Evolutionary conservation across 2,329 filamentous ascomycete species (phyloP), one percentile per base, ranked within the genome.

Genomic region (Xylariaceae sp.): DNA sequence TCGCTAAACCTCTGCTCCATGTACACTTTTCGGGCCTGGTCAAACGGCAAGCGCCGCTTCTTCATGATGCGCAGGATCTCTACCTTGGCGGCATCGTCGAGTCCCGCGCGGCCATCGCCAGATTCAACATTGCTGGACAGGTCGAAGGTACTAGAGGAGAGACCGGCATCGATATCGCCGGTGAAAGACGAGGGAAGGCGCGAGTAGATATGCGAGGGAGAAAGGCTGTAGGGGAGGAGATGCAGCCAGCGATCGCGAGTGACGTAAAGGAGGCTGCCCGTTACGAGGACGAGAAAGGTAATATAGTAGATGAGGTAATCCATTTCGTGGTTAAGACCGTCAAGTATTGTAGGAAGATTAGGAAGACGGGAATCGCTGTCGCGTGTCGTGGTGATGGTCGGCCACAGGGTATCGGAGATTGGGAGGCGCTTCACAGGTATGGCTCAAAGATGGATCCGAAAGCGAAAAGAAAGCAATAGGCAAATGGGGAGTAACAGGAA

Each of bases 61-160:
- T 89, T 91, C 93, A 98, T 98, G 54, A 98, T 90, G 54, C 78
- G 78, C 56, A 89, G 77, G 32, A 98, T 82, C 64, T 95, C 88
- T 30, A 74, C 69, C 72, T 97, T 97, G 42, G 79, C 86, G 36
- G 70, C 72, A 51, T 85, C 81, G 61, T 97, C 90, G 15, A 98
- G 73, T 0, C 93, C 93, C 0, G 81, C 79, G 51, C 93, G 79
- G 22, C 74, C 73, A 62, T 98, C 93, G 38, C 86, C 87, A 11
- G 77, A 79, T 43, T 83, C 82, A 26, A 98, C 72, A 61, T 98
- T 98, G 49, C 76, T 79, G 9, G 74, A 69, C 19, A 98, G 77
- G 59, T 95, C 86, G 63, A 98, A 98, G 41, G 83, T 87, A 41
- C 76, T 77, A 45, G 86, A 91, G 32, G 83, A 85, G 19, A 98